These are phyloP conservation scores for Aegilops sharonensis DNA, from an alignment of 176 grass and related monocot species.

Conservation along the genomic window DNA sequence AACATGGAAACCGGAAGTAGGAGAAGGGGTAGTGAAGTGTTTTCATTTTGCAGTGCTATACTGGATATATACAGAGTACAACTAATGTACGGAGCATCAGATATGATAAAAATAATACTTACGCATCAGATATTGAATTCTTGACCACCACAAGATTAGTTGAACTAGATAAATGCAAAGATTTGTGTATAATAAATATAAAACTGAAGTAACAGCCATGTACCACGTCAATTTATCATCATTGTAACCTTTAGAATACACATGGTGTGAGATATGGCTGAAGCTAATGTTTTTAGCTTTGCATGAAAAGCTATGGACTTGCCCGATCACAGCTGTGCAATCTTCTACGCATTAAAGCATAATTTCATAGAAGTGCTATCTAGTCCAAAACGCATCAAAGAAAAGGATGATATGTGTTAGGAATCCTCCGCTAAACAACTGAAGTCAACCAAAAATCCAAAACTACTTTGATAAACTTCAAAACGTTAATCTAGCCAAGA, in stretches of 20 bases:
- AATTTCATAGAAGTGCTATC: background rate
- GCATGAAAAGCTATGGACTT: background rate
- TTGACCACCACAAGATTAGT: background rate
- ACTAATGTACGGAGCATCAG: background rate
- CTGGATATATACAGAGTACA: background rate
- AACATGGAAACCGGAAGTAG: background rate
- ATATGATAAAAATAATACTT: background rate
- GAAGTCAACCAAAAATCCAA: background rate
- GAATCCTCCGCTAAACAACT: background rate
- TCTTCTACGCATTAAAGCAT: background rate
- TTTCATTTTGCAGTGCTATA: background rate
- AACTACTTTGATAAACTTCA: background rate
- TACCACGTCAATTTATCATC: conserved; percentile 2
- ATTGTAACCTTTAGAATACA: conserved; percentile 2
- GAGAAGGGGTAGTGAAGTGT: background rate
- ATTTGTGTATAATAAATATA: background rate
- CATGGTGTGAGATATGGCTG: background rate
- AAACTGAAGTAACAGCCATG: conserved; percentile 9
- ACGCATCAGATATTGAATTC: background rate
- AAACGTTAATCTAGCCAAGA: conserved; percentile 1
- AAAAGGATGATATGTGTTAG: background rate
- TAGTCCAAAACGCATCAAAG: background rate
- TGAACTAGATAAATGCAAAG: background rate
- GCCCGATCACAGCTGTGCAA: background rate
- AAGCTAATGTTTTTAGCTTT: background rate